Base-by-base conservation (phyloP, 345 rosid species). In the Gossypium longicalyx region DNA sequence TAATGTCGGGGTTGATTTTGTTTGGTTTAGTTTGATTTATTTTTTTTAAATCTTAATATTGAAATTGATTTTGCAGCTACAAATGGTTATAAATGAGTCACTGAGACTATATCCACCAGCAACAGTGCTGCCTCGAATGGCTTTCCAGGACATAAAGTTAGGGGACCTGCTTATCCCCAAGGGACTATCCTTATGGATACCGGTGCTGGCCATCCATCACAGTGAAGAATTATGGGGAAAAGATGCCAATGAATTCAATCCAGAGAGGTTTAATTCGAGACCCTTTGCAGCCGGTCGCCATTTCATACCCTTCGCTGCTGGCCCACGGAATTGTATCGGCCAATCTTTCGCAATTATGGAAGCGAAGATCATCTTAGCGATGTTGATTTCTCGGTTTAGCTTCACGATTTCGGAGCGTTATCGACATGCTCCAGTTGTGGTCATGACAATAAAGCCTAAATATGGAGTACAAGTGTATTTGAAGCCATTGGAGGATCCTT, bases 161-260 rank as follows among this genome's bases (percentile, higher is more conserved):
- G 97, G 98, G 0, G 97, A 95, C 72, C 80, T 95, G 47, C 74
- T 76, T 23, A 87, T 95, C 70, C 99, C 99, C 0, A 93, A 90
- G 82, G 99, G 99, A 2, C 84, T 95, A 29, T 87, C 98, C 15
- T 83, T 95, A 17, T 95, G 99, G 99, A 90, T 95, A 57, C 99
- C 99, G 11, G 93, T 91, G 11, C 85, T 95, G 4, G 98, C 98
- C 1, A 93, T 95, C 22, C 94, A 95, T 73, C 99, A 95, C 74
- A 91, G 90, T 60, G 78, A 91, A 70, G 91, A 91, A 23, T 47
- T 95, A 64, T 95, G 99, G 99, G 99, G 99, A 1, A 80, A 89
- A 82, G 97, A 95, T 57, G 99, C 82, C 2, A 85, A 91, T 6
- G 90, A 91, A 56, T 95, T 95, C 85, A 90, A 93, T 9, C 99